Evolutionary conservation across 1,139 yeast species (phyloP).

Genomic region (Lodderomyces orthopsilosis): DNA sequence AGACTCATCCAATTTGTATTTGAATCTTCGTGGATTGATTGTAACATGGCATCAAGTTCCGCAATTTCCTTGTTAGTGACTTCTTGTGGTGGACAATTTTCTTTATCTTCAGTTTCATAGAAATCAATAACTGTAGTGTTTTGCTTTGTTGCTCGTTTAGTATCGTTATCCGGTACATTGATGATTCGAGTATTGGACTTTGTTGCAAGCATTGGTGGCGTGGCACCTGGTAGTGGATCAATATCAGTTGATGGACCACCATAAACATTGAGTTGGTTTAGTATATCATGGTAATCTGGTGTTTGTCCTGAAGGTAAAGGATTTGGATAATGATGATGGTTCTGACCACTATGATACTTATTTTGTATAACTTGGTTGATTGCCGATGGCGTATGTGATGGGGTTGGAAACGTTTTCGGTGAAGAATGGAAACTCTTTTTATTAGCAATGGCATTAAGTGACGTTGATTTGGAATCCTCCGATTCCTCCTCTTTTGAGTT

Average conservation of each 20-base stretch:
- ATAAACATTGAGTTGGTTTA: conserved; percentile 46
- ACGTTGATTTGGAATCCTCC: background rate
- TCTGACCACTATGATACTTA: conserved; percentile 10
- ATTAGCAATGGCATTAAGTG: conserved; percentile 6
- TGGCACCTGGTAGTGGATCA: conserved; percentile 45
- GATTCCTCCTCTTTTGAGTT: conserved; percentile 22
- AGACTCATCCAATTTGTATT: conserved; percentile 39
- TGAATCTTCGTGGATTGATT: conserved; percentile 26
- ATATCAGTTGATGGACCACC: conserved; percentile 58
- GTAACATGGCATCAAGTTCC: conserved; percentile 40
- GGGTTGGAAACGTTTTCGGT: conserved; percentile 36
- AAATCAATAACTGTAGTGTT: conserved; percentile 45
- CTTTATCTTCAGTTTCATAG: conserved; percentile 36
- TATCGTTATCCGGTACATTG: conserved; percentile 22
- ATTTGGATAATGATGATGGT: conserved; percentile 5
- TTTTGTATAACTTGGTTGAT: conserved; percentile 43
- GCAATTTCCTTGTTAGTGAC: conserved; percentile 19
- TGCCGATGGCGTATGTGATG: conserved; percentile 45
- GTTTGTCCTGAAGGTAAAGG: conserved; percentile 17
- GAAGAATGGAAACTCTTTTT: conserved; percentile 8
- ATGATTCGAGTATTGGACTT: conserved; percentile 47
- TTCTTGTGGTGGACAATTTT: conserved; percentile 38
- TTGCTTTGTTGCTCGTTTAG: conserved; percentile 47
- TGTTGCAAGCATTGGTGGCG: conserved; percentile 52
- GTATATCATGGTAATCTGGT: conserved; percentile 44